Evolutionary conservation across 2,329 filamentous ascomycete genomes (phyloP), one percentile per base, ranked within the genome.

Genomic region (Aschersonia sp.): DNA sequence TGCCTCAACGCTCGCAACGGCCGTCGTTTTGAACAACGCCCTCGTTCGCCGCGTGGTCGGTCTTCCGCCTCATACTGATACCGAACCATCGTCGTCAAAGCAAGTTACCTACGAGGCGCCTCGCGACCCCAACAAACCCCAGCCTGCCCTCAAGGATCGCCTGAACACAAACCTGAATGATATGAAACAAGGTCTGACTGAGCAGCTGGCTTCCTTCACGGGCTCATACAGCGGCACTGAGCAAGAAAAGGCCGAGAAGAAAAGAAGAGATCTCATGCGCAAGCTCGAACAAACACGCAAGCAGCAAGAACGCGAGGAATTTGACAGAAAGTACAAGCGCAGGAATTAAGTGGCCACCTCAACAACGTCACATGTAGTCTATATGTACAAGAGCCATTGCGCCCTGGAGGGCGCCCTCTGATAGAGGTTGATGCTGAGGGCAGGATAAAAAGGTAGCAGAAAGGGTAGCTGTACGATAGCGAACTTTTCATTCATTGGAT

Each of bases 311-410:
- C 57, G 63, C 3, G 58, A 63, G 12, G 61, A 65, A 51, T 66
- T 65, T 48, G 62, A 68, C 42, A 65, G 60, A 50, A 68, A 70
- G 57, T 69, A 67, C 58, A 63, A 65, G 60, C 51, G 51, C 43
- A 54, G 56, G 47, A 49, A 47, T 48, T 60, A 50, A 48, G 44
- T 22, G 22, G 22, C 22, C 22, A 22, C 4, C 22, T 3, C 22
- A 22, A 22, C 22, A 22, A 22, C 22, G 22, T 22, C 22, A 22
- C 22, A 22, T 22, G 22, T 22, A 22, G 22, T 22, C 22, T 22
- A 22, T 22, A 22, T 22, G 22, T 22, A 22, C 22, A 22, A 22
- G 4, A 22, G 22, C 22, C 22, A 22, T 22, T 22, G 22, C 22
- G 22, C 22, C 22, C 2, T 22, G 4, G 22, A 22, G 22, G 22